Evolutionary conservation across 1,284 basidiomycete genomes (phyloP), one percentile per base, ranked within the genome.

Genomic region (Xanthoconium separans): DNA sequence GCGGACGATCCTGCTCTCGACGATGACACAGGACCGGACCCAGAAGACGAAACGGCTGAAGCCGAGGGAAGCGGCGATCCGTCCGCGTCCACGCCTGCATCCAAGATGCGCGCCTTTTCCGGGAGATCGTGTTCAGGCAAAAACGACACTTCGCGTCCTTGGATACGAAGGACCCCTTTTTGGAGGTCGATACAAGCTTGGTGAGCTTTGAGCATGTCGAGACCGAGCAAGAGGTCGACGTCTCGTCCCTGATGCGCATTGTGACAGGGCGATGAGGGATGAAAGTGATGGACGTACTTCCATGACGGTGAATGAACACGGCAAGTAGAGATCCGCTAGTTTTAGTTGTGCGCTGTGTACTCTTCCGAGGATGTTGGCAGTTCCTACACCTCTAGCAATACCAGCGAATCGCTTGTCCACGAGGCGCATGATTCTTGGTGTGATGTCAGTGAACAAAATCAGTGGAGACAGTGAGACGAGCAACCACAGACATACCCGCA

Each of bases 181-280:
- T 86, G 80, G 27, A 99, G 82, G 71, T 99, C 97, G 68, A 99
- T 98, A 63, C 85, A 90, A 10, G 95, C 95, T 70, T 98, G 95
- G 68, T 98, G 93, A 2, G 95, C 89, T 73, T 96, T 98, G 52
- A 99, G 84, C 97, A 99, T 99, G 77, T 99, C 96, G 18, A 99
- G 80, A 6, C 96, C 97, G 50, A 99, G 91, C 2, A 99, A 78
- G 20, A 99, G 83, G 64, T 99, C 96, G 40, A 98, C 94, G 52
- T 90, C 86, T 33, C 87, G 83, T 24, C 95, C 95, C 88, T 92
- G 60, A 12, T 13, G 31, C 36, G 13, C 18, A 46, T 44, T 2
- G n/a, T 20, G 37, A 27, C 6, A n/a, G 27, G 13, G 29, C 15
- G 8, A 18, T 3, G 30, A 39, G 15, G 29, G 29, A 18, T 10